Evolutionary conservation across 192 early-diverging fungal species (phyloP).

Genomic region (Pilobolus umbonatus): DNA sequence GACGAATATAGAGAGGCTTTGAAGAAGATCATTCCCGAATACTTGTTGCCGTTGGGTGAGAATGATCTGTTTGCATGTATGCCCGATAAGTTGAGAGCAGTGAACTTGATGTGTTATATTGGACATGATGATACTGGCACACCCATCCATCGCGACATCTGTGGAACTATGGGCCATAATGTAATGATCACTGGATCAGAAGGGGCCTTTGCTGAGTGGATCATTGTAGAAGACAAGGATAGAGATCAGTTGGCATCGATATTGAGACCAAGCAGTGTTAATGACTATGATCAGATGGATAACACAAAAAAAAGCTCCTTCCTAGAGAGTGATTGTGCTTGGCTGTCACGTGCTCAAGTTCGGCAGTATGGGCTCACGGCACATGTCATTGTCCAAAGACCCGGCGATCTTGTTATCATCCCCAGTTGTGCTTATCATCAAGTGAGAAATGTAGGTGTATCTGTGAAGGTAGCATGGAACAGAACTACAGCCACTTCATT

Average conservation of each 20-base stretch:
- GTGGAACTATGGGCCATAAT: slow-evolving; percentile 34
- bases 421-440: slow-evolving; percentile 31
- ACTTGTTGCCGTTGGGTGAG: slow-evolving; percentile 16
- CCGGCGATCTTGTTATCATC: slow-evolving; percentile 33
- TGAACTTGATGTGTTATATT: slow-evolving; percentile 34
- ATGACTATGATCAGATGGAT: neutral
- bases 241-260: neutral
- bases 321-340: slow-evolving; percentile 24
- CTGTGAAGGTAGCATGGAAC: slow-evolving; percentile 31
- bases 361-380: slow-evolving; percentile 4
- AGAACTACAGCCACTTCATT: slow-evolving; percentile 12
- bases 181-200: slow-evolving; percentile 22
- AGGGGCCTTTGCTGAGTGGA: slow-evolving; percentile 19
- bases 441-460: slow-evolving; percentile 24
- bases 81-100: slow-evolving; percentile 15
- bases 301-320: slow-evolving; percentile 7
- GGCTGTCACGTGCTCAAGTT: neutral
- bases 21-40: slow-evolving; percentile 11
- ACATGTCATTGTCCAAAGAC: slow-evolving; percentile 19
- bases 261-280: neutral
- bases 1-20: slow-evolving; percentile 4
- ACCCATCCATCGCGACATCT: slow-evolving; percentile 25
- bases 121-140: slow-evolving; percentile 22
- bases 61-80: slow-evolving; percentile 19
- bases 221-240: slow-evolving; percentile 9